Evolutionary conservation across 2,329 filamentous ascomycete species (phyloP).

Genomic region (Hypoxylon sp.): DNA sequence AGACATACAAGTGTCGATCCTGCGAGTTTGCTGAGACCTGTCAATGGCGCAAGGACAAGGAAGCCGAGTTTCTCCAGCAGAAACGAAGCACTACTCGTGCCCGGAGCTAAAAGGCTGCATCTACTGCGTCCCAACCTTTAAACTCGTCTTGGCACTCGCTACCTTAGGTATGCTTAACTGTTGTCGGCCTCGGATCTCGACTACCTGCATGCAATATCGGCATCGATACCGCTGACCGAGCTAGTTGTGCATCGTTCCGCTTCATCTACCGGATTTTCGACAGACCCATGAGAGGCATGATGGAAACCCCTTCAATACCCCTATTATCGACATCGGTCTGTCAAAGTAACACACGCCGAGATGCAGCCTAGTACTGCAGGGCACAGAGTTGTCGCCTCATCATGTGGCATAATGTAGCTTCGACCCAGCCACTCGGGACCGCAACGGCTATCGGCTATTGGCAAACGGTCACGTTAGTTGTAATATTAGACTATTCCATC

Average conservation of each 20-base stretch:
- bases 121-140: background rate
- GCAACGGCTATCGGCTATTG: background rate
- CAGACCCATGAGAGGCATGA: background rate
- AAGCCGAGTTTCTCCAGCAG: slow-evolving; percentile 62
- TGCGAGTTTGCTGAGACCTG: slow-evolving; percentile 88
- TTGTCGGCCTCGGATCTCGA: background rate
- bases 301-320: background rate
- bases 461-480: background rate
- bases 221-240: background rate
- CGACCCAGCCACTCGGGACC: background rate
- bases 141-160: background rate
- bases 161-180: background rate
- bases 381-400: background rate
- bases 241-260: background rate
- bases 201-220: background rate
- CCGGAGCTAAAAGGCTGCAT: background rate
- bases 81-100: slow-evolving; percentile 24
- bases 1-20: slow-evolving; percentile 86
- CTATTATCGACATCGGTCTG: no score
- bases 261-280: background rate
- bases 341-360: background rate
- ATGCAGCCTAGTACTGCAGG: background rate
- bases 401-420: background rate
- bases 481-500: slow-evolving; percentile 2
- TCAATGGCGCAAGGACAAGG: slow-evolving; percentile 78